Conservation (phyloP, 176 grass and related monocot genomes). For the Dactylis glomerata region DNA sequence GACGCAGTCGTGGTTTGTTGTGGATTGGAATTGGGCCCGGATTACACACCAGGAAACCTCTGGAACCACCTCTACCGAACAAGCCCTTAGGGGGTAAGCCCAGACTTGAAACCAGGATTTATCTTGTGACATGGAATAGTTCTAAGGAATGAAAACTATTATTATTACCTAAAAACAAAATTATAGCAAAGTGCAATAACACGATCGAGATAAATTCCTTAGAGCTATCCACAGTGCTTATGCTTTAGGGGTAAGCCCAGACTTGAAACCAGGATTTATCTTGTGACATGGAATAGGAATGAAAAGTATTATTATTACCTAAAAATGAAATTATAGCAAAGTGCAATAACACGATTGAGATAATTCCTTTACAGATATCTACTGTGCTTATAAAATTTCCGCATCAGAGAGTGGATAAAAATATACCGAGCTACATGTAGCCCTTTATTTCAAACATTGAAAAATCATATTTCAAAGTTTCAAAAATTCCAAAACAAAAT, state of each 20-base stretch:
- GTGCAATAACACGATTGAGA: background rate
- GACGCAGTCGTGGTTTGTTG: too few relatives aligned
- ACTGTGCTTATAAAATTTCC: background rate
- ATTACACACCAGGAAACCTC: too few relatives aligned
- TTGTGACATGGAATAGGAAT: background rate
- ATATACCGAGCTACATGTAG: too few relatives aligned
- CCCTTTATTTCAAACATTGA: too few relatives aligned
- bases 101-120: background rate
- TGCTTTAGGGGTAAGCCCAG: slow-evolving; percentile 68
- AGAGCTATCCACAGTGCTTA: too few relatives aligned
- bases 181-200: background rate
- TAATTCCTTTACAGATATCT: background rate
- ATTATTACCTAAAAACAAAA: background rate
- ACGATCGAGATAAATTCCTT: background rate
- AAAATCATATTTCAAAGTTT: too few relatives aligned
- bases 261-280: background rate
- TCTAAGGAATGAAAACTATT: background rate
- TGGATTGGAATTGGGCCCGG: too few relatives aligned
- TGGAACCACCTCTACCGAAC: too few relatives aligned
- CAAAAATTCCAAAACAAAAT: too few relatives aligned
- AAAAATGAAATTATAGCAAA: background rate
- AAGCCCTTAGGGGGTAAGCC: too few relatives aligned
- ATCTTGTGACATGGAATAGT: background rate
- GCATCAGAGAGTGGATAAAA: too few relatives aligned
- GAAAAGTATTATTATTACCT: background rate